These are phyloP conservation scores for Penicillium turbatum DNA, from an alignment of 495 filamentous ascomycete genomes.

Conservation along the genomic window DNA sequence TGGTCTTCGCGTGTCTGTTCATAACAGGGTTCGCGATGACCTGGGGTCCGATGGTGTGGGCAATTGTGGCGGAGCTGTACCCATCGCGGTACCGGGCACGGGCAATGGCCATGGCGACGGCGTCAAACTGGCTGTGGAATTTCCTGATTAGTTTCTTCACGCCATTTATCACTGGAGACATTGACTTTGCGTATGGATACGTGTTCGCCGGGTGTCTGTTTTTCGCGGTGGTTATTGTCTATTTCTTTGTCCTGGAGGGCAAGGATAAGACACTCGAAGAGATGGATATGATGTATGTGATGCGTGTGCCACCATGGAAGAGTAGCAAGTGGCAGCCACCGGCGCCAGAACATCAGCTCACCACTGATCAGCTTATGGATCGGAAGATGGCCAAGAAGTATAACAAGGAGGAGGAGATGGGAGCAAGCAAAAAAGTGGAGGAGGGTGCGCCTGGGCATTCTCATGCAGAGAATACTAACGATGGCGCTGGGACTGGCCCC, in stretches of 20 bases:
- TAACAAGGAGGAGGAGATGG: slow-evolving; percentile 15
- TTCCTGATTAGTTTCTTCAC: slow-evolving; percentile 80
- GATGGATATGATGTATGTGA: slow-evolving; percentile 78
- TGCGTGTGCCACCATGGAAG: slow-evolving; percentile 59
- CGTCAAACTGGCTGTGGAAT: slow-evolving; percentile 85
- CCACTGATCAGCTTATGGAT: slow-evolving; percentile 31
- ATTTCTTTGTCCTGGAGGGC: slow-evolving; percentile 68
- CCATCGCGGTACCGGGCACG: slow-evolving; percentile 68
- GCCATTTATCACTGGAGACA: slow-evolving; percentile 63
- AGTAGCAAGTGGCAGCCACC: slow-evolving; percentile 37
- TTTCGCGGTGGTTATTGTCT: slow-evolving; percentile 61
- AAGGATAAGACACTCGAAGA: slow-evolving; percentile 64
- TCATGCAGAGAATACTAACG: slow-evolving; percentile 20
- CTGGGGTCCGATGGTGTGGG: slow-evolving; percentile 83
- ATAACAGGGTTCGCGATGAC: slow-evolving; percentile 54
- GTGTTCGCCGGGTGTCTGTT: slow-evolving; percentile 70
- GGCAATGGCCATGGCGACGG: slow-evolving; percentile 73
- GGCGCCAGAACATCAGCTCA: slow-evolving; percentile 29
- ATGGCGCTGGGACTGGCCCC: slow-evolving; percentile 18
- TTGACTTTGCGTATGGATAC: slow-evolving; percentile 72
- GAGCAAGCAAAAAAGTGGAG: slow-evolving; percentile 10
- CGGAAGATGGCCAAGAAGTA: slow-evolving; percentile 20
- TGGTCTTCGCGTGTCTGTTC: slow-evolving; percentile 67
- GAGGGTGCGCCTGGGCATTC: slow-evolving; percentile 15
- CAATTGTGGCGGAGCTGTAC: slow-evolving; percentile 76